Percentiles rank a stretch among this genome's conserved stretches.
phyloP scores from a whole-genome alignment of 495 filamentous ascomycete species.

The Aspergillus egyptiacus region DNA sequence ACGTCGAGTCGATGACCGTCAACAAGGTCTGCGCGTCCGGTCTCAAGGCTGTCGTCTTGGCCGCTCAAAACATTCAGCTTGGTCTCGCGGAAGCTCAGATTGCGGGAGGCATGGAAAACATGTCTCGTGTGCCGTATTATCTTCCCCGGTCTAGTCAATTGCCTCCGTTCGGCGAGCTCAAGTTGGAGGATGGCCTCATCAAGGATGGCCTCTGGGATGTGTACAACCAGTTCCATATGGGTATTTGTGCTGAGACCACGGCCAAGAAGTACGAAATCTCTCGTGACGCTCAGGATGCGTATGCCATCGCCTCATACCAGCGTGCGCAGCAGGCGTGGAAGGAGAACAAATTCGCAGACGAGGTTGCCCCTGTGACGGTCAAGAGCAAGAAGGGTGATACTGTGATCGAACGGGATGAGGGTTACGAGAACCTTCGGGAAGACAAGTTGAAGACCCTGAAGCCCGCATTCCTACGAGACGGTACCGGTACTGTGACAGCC shows the following conservation, averaged over 20 bases:
- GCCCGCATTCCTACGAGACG: constrained; percentile 81
- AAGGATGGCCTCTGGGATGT: constrained; percentile 97
- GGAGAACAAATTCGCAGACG: constrained; percentile 69
- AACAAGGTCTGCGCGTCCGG: constrained; percentile 98
- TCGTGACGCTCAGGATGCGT: constrained; percentile 81
- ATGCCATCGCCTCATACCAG: constrained; percentile 81
- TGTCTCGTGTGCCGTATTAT: constrained; percentile 92
- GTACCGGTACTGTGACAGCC: constrained; percentile 85
- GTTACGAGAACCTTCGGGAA: constrained; percentile 73
- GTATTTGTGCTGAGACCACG: constrained; percentile 92
- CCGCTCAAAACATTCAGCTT: constrained; percentile 89
- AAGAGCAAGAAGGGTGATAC: constrained; percentile 77
- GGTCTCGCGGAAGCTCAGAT: constrained; percentile 80
- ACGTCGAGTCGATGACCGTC: constrained; percentile 79
- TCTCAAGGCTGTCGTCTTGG: constrained; percentile 82
- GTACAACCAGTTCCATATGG: constrained; percentile 96
- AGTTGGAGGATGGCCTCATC: constrained; percentile 84
- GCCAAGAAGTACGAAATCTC: constrained; percentile 79
- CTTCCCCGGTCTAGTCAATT: constrained; percentile 67
- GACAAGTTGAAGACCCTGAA: constrained; percentile 83
- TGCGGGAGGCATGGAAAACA: constrained; percentile 96
- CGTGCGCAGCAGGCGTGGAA: constrained; percentile 89
- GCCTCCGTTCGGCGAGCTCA: constrained; percentile 78
- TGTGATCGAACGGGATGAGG: constrained; percentile 75
- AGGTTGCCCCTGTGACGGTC: constrained; percentile 81